Evolutionary conservation across 2,329 filamentous ascomycete species (phyloP), one percentile per base, ranked within the genome.

Genomic region (Trichophaea hybrida): DNA sequence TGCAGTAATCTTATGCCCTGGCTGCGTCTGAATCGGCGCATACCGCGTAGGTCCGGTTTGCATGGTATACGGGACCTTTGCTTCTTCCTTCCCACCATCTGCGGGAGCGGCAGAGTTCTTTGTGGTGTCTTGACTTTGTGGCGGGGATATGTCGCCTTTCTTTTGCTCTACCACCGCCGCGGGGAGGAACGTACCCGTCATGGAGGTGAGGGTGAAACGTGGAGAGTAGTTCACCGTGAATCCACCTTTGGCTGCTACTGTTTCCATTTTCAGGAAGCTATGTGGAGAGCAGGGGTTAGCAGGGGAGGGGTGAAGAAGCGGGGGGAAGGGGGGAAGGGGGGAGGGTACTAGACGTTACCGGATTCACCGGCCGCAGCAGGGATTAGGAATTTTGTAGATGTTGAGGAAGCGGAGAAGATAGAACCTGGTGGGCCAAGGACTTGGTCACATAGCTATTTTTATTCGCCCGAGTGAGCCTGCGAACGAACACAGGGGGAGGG

Each of bases 181-280:
- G 1, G 74, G 61, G 1, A 76, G 72, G 67, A 83, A 83, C 4
- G 72, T 72, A 40, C 82, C 82, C 1, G 77, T 82, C 82, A 86
- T 85, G 65, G 76, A 77, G 8, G 74, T 74, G 56, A 85, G 73
- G n/a, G 78, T 77, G 71, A 87, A 87, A 62, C 82, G 81, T 54
- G 73, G 67, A 8, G 82, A 84, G 69, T 77, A 85, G 67, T 79
- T 81, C 59, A 76, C 78, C 17, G 81, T 73, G 3, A 75, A 77
- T 35, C 77, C 77, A 40, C 79, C 77, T n/a, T 75, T 74, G 15
- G 75, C 74, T 4, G 75, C 76, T 5, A 75, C 74, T 13, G 80
- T 78, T 59, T 79, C 72, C 70, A 85, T 81, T 64, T 78, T 77
- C 13, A 82, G 70, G 69, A 81, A 83, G 70, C 78, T 81, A 65